These are phyloP conservation scores for Candida peoriensis DNA, from an alignment of 805 yeast species.

Conservation along the genomic window DNA sequence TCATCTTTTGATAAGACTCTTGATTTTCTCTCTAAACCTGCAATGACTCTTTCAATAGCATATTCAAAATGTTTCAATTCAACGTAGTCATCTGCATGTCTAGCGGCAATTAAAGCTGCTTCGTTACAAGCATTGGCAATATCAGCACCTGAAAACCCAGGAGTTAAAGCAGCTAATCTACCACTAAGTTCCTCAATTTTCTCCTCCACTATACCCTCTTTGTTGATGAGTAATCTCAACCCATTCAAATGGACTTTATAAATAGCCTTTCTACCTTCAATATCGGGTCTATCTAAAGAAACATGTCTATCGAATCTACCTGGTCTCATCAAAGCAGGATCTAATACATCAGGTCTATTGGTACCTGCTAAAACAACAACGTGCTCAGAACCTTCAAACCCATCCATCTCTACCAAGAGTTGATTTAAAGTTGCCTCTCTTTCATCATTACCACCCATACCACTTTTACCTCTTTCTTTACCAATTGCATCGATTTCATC, in stretches of 20 bases:
- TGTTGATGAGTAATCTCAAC: conserved; percentile 50
- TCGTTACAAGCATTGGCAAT: conserved; percentile 96
- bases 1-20: conserved; percentile 81
- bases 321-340: conserved; percentile 90
- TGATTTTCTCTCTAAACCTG: conserved; percentile 89
- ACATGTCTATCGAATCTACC: conserved; percentile 97
- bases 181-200: conserved; percentile 63
- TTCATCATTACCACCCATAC: conserved; percentile 80
- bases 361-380: conserved; percentile 98
- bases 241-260: conserved; percentile 80
- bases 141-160: conserved; percentile 98
- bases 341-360: conserved; percentile 90
- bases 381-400: conserved; percentile 85
- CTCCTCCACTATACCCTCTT: conserved; percentile 25
- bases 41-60: conserved; percentile 96
- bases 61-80: conserved; percentile 80
- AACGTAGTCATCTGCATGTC: conserved; percentile 68
- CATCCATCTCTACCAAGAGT: conserved; percentile 97
- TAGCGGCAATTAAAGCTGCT: conserved; percentile 95
- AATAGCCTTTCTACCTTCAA: conserved; percentile 91
- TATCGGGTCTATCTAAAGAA: conserved; percentile 86
- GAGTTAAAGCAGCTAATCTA: conserved; percentile 90
- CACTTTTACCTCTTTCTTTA: conserved; percentile 77
- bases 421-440: conserved; percentile 96
- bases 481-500: conserved; percentile 99